Conservation (phyloP, 2,329 filamentous ascomycete genomes). For the Calonectria pauciramosa region DNA sequence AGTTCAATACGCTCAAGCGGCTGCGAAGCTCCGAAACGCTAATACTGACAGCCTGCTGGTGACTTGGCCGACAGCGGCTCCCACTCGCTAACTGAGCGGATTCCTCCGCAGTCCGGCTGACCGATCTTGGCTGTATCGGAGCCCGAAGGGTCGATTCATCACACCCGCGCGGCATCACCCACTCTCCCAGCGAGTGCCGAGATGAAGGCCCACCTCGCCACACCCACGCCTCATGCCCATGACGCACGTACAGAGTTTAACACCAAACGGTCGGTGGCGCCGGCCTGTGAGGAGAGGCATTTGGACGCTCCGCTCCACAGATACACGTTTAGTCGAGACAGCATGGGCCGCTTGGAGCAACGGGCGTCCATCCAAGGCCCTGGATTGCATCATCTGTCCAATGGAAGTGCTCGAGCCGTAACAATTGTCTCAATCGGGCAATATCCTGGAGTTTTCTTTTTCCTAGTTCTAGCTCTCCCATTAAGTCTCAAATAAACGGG, state of each 20-base stretch:
- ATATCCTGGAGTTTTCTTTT: neutral
- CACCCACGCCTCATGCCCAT: neutral
- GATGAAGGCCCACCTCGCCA: conserved; percentile 7
- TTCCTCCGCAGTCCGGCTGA: neutral
- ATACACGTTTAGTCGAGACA: neutral
- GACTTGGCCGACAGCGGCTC: neutral
- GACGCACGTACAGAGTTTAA: neutral
- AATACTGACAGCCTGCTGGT: neutral
- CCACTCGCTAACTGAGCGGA: neutral
- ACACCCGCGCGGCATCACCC: conserved; percentile 3
- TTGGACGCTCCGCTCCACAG: neutral
- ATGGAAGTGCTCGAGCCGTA: neutral
- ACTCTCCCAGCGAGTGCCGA: conserved; percentile 1
- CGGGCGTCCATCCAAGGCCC: neutral
- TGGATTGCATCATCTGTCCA: neutral
- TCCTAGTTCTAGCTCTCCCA: neutral
- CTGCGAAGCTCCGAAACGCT: neutral
- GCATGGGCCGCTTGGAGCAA: neutral
- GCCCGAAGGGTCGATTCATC: neutral
- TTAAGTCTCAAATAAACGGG: neutral
- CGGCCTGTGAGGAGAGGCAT: neutral
- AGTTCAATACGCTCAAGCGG: neutral
- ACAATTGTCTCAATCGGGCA: neutral
- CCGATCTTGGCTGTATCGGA: neutral
- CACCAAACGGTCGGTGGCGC: neutral